phyloP scores from a whole-genome alignment of 768 basidiomycete species.

The Rhizopogon vesiculosus region DNA sequence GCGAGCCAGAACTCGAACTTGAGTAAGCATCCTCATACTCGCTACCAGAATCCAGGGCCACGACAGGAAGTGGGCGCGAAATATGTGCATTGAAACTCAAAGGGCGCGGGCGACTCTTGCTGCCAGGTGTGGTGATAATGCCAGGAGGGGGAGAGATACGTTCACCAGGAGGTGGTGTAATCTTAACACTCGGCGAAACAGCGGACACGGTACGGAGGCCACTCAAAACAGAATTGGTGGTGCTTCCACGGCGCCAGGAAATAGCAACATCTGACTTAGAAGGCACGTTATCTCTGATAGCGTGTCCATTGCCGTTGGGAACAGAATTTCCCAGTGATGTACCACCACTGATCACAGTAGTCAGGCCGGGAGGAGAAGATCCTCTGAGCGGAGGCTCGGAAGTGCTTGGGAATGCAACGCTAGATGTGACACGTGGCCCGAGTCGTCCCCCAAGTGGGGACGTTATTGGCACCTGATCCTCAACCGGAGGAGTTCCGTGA shows the following conservation, averaged over 20 bases:
- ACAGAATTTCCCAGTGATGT: conserved; percentile 57
- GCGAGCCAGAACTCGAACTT: conserved; percentile 53
- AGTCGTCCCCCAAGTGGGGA: conserved; percentile 75
- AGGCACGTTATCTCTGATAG: conserved; percentile 31
- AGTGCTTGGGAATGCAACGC: conserved; percentile 33
- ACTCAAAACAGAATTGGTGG: conserved; percentile 67
- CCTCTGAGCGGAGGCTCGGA: conserved; percentile 38
- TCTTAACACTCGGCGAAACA: conserved; percentile 58
- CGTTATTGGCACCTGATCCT: conserved; percentile 75
- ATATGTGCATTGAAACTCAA: conserved; percentile 54
- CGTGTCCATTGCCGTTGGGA: conserved; percentile 29
- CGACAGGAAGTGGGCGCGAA: conserved; percentile 39
- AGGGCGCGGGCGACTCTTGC: conserved; percentile 58
- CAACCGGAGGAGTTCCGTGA: conserved; percentile 20
- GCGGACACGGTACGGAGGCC: conserved; percentile 55
- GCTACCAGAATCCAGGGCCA: conserved; percentile 53
- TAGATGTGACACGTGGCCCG: conserved; percentile 52
- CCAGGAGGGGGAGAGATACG: conserved; percentile 49
- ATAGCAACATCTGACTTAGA: conserved; percentile 79
- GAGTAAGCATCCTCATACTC: conserved; percentile 54
- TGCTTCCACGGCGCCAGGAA: conserved; percentile 74
- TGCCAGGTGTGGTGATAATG: conserved; percentile 16
- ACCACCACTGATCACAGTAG: conserved; percentile 69
- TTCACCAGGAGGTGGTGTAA: conserved; percentile 69
- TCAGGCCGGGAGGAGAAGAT: conserved; percentile 45